phyloP scores from a whole-genome alignment of 805 yeast species.

The Teunomyces tritomae region DNA sequence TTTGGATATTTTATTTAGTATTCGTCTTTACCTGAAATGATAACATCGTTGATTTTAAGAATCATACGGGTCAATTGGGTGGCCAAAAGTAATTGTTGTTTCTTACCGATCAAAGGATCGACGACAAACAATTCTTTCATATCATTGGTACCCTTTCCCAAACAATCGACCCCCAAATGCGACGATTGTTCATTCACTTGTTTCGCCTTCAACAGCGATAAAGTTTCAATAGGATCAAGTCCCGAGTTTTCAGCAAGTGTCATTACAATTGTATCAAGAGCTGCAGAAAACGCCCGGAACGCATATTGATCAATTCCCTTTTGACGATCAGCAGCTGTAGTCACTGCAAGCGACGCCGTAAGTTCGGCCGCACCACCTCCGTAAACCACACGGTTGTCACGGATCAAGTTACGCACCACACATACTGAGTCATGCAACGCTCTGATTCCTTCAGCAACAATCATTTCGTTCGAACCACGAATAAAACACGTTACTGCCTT shows the following conservation, averaged over 20 bases:
- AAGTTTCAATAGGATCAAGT: slow-evolving; percentile 85
- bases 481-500: slow-evolving; percentile 90
- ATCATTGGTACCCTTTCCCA: slow-evolving; percentile 83
- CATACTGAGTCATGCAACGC: slow-evolving; percentile 96
- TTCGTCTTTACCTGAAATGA: slow-evolving; percentile 81
- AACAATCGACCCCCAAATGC: slow-evolving; percentile 87
- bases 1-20: slow-evolving; percentile 43
- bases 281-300: slow-evolving; percentile 89
- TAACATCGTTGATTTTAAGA: slow-evolving; percentile 93
- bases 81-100: slow-evolving; percentile 91
- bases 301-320: slow-evolving; percentile 97
- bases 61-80: slow-evolving; percentile 98
- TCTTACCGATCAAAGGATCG: slow-evolving; percentile 96
- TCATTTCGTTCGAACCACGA: slow-evolving; percentile 97
- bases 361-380: slow-evolving; percentile 99
- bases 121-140: slow-evolving; percentile 94
- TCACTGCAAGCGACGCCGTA: slow-evolving; percentile 85
- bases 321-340: slow-evolving; percentile 88
- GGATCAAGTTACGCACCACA: slow-evolving; percentile 92
- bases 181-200: slow-evolving; percentile 74
- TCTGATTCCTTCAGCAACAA: slow-evolving; percentile 93
- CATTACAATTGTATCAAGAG: slow-evolving; percentile 90
- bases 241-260: slow-evolving; percentile 97
- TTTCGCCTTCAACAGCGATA: slow-evolving; percentile 77
- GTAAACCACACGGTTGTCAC: slow-evolving; percentile 92